These are phyloP conservation scores for Sporisorium sorghi DNA, from an alignment of 1,284 basidiomycete genomes.

Conservation along the genomic window DNA sequence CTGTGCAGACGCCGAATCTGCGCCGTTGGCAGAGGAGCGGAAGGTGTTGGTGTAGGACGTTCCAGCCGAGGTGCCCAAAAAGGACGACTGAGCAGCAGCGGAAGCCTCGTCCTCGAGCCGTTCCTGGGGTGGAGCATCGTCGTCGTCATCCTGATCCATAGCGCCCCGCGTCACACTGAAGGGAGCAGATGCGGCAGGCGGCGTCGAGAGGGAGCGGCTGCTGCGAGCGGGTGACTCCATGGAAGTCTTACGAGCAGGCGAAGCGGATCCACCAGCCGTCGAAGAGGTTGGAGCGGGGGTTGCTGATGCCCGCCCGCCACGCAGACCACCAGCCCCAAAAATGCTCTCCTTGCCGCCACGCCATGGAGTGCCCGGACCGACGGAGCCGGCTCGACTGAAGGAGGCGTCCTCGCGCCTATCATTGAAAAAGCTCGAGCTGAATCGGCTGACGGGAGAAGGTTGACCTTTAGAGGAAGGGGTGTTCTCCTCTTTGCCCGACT, in stretches of 20 bases:
- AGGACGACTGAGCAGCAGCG: slow-evolving; percentile 19
- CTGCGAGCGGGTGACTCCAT: slow-evolving; percentile 37
- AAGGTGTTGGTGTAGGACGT: slow-evolving; percentile 13
- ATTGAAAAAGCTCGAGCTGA: slow-evolving; percentile 62
- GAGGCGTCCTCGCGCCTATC: slow-evolving; percentile 43
- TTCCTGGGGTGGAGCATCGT: slow-evolving; percentile 49
- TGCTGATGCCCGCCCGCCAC: slow-evolving; percentile 47
- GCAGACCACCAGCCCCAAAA: slow-evolving; percentile 59
- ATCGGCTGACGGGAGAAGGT: slow-evolving; percentile 48
- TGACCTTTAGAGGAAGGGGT: slow-evolving; percentile 38
- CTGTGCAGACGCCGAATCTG: slow-evolving; percentile 16
- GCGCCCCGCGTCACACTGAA: slow-evolving; percentile 23
- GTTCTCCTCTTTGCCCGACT: slow-evolving; percentile 47
- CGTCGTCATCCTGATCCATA: slow-evolving; percentile 51
- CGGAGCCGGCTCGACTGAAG: slow-evolving; percentile 31
- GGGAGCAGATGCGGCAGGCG: slow-evolving; percentile 33
- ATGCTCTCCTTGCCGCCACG: slow-evolving; percentile 55
- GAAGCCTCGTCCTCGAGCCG: slow-evolving; percentile 47
- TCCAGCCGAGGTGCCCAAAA: slow-evolving; percentile 19
- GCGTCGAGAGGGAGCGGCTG: slow-evolving; percentile 38
- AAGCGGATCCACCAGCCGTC: slow-evolving; percentile 12
- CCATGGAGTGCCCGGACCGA: slow-evolving; percentile 39
- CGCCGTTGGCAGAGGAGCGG: slow-evolving; percentile 3
- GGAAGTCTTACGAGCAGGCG: slow-evolving; percentile 36
- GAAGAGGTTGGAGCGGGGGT: slow-evolving; percentile 35